These are phyloP conservation scores for Daldinia caldariorum DNA, from an alignment of 495 filamentous ascomycete genomes.

Conservation along the genomic window DNA sequence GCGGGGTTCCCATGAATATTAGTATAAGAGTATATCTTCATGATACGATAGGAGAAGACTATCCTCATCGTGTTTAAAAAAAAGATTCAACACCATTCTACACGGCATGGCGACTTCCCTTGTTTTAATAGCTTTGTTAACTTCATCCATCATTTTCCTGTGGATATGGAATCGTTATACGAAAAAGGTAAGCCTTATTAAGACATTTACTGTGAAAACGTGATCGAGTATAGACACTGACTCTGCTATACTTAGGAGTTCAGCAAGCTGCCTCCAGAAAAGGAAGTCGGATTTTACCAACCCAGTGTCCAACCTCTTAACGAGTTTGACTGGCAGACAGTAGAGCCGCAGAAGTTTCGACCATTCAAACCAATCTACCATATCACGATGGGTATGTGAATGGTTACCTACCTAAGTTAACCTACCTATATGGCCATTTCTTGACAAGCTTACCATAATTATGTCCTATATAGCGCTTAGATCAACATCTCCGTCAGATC, in stretches of 20 bases:
- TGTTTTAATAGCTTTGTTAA: background rate
- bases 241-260: background rate
- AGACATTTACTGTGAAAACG: background rate
- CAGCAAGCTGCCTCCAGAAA: background rate
- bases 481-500: slow-evolving; percentile 65
- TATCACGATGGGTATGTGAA: slow-evolving; percentile 72
- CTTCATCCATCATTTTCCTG: background rate
- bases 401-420: too few relatives aligned
- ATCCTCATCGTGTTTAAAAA: background rate
- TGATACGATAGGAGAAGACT: background rate
- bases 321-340: slow-evolving; percentile 68
- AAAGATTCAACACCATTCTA: background rate
- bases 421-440: background rate
- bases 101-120: background rate
- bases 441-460: background rate
- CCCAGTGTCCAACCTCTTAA: slow-evolving; percentile 61
- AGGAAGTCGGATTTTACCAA: background rate
- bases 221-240: background rate
- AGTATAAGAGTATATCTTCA: background rate
- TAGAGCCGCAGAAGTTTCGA: slow-evolving; percentile 68
- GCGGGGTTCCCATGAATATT: background rate
- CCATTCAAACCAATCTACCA: slow-evolving; percentile 78
- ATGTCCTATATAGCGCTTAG: slow-evolving; percentile 51
- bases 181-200: background rate
- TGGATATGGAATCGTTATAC: slow-evolving; percentile 3